Evolutionary conservation across 2,329 filamentous ascomycete species (phyloP).

Genomic region (Calonectria pauciramosa): DNA sequence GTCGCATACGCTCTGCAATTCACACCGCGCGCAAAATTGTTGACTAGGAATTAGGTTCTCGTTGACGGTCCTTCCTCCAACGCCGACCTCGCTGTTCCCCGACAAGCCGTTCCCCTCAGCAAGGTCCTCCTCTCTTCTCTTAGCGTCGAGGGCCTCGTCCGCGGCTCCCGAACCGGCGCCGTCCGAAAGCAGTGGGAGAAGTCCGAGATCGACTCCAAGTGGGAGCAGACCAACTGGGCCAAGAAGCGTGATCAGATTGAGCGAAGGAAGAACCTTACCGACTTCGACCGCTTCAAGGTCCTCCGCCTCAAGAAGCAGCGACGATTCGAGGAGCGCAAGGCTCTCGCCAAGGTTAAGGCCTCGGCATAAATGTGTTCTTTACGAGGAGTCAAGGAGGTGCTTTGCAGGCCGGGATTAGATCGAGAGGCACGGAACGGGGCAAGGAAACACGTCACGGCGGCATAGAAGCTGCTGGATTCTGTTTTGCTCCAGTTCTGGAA

Average conservation of each 20-base stretch:
- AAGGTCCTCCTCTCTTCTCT: slow-evolving; percentile 91
- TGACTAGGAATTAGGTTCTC: slow-evolving; percentile 77
- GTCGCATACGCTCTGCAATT: slow-evolving; percentile 58
- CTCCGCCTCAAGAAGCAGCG: slow-evolving; percentile 99
- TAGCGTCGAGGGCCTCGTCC: slow-evolving; percentile 87
- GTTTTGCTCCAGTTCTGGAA: slow-evolving; percentile 70
- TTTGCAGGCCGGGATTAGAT: slow-evolving; percentile 54
- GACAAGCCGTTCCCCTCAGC: slow-evolving; percentile 87
- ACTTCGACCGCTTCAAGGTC: slow-evolving; percentile 99
- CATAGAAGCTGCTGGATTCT: slow-evolving; percentile 70
- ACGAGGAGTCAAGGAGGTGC: slow-evolving; percentile 50
- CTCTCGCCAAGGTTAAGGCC: slow-evolving; percentile 91
- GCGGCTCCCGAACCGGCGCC: slow-evolving; percentile 83
- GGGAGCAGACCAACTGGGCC: slow-evolving; percentile 91
- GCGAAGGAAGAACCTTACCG: slow-evolving; percentile 91
- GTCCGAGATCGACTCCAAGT: slow-evolving; percentile 92
- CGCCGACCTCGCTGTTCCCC: slow-evolving; percentile 83
- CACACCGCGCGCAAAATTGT: slow-evolving; percentile 34
- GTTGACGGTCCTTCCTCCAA: slow-evolving; percentile 93
- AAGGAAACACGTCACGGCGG: slow-evolving; percentile 53
- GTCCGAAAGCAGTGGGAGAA: slow-evolving; percentile 94
- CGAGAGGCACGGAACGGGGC: slow-evolving; percentile 52
- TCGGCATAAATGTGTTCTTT: slow-evolving; percentile 73
- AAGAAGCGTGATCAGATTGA: slow-evolving; percentile 91
- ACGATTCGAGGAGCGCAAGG: slow-evolving; percentile 98